Base-by-base conservation (phyloP, 1,284 basidiomycete genomes). In the Tausonia pullulans region DNA sequence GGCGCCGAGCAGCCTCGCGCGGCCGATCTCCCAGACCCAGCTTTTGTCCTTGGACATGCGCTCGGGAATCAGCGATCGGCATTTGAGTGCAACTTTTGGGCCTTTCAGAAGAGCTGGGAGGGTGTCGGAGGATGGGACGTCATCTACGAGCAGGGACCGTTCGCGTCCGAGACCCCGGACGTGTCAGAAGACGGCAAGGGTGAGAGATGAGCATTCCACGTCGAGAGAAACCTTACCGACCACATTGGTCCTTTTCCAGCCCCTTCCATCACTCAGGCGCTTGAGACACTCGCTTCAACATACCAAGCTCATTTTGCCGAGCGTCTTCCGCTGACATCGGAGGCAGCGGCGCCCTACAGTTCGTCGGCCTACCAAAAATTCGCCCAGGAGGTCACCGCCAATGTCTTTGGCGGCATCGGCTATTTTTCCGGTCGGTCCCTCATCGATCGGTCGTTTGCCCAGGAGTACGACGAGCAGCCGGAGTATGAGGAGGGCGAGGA, bases 351-450 rank as follows among this genome's bases (percentile, higher is more conserved):
- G 2, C 81, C 83, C 64, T 83, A 81, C 69, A 74, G 78, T 62
- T 78, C 79, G n/a, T 69, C 58, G 2, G 66, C 49, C 64, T 58
- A 76, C 81, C 64, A 75, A 79, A n/a, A 78, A 0, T 94, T 94
- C 73, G 94, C 92, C 1, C 87, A 88, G 71, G 86, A 87, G 13
- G 83, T 95, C 67, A 93, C 90, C 0, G 87, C 93, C 0, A 95
- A 91, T 73, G 81, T 96, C 55, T 76, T 95, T 11, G 93, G 90
- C 60, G 93, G 93, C 50, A 85, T 97, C 57, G 93, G 94, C 10
- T 97, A 94, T 77, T 97, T 92, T 75, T 87, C 93, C 70, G 93
- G 93, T n/a, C 83, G 81, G 3, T 91, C 90, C 0, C 86, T 97
- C 68, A 83, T 95, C 14, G 88, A 97, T 74, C 81, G 83, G 55